Evolutionary conservation across 176 grass and related monocot species (phyloP).

Genomic region (Oryza officinalis): DNA sequence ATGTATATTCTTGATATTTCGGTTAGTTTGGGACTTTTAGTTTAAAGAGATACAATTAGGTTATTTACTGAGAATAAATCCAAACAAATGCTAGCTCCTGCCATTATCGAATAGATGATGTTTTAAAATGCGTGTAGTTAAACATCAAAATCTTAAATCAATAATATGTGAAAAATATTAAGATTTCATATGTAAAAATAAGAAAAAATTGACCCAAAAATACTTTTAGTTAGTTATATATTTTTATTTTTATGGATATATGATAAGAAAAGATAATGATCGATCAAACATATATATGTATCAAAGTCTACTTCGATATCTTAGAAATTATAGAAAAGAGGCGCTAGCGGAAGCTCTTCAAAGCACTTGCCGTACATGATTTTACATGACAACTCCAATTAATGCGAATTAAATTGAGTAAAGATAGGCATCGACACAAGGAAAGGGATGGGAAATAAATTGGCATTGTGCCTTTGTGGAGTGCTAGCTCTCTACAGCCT

Average conservation of each 20-base stretch:
- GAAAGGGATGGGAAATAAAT: constrained; percentile 23
- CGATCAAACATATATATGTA: too few species aligned
- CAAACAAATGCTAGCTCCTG: too few species aligned
- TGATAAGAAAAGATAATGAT: too few species aligned
- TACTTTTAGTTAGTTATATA: too few species aligned
- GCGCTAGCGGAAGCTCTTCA: not conserved
- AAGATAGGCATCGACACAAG: constrained; percentile 5
- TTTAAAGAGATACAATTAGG: not conserved
- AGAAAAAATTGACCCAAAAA: too few species aligned
- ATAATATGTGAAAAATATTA: too few species aligned
- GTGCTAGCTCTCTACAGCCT: not conserved
- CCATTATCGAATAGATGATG: too few species aligned
- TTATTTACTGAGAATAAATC: not conserved
- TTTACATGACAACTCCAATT: constrained; percentile 12
- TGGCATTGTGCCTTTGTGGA: not conserved
- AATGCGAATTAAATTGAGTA: constrained; percentile 20
- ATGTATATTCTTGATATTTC: not conserved
- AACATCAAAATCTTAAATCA: too few species aligned
- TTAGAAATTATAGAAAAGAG: not conserved
- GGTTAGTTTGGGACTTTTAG: not conserved
- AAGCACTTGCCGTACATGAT: not conserved
- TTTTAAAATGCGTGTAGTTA: too few species aligned
- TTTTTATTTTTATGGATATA: too few species aligned
- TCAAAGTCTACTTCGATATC: not conserved
- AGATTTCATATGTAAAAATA: too few species aligned